Percentiles rank a stretch among this genome's conserved stretches.
Conservation (phyloP, 768 basidiomycete species). For the Boletus pseudopeckii region DNA sequence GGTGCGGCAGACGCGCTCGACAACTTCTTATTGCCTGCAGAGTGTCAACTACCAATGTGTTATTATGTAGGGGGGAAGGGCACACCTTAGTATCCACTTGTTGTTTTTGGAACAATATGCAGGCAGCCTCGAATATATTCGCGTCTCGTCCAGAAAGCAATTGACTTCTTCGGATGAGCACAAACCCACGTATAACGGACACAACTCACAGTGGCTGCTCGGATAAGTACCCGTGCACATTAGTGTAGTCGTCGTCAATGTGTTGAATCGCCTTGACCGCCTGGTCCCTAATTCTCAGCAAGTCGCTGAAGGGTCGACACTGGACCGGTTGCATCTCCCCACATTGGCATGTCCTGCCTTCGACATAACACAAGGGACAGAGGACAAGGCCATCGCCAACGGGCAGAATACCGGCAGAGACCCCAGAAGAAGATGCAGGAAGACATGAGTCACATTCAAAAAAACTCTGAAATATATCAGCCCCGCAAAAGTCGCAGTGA, state of each 20-base stretch:
- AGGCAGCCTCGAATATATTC: constrained; percentile 35
- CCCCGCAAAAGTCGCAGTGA: constrained; percentile 75
- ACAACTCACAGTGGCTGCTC: constrained; percentile 23
- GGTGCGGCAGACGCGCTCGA: constrained; percentile 19
- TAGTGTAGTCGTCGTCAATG: constrained; percentile 8
- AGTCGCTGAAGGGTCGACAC: constrained; percentile 44
- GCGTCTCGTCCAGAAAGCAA: constrained; percentile 20
- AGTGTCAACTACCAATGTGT: neutral
- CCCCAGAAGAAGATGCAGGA: constrained; percentile 12
- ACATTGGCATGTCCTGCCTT: constrained; percentile 74
- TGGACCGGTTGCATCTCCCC: constrained; percentile 58
- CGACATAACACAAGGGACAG: constrained; percentile 71
- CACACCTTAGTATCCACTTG: constrained; percentile 15
- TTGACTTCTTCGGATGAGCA: constrained; percentile 19
- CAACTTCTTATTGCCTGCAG: constrained; percentile 19
- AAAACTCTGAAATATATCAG: constrained; percentile 79
- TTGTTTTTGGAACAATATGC: constrained; percentile 21
- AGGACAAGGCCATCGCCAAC: constrained; percentile 48
- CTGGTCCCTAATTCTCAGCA: constrained; percentile 43
- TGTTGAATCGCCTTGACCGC: constrained; percentile 32
- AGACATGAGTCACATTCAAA: constrained; percentile 64
- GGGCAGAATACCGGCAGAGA: constrained; percentile 12
- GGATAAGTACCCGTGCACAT: constrained; percentile 11
- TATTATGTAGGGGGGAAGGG: neutral
- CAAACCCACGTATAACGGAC: neutral